A percentile compares a stretch with the other conserved stretches of the same genome.
phyloP scores from a whole-genome alignment of 75 land plant genomes.

The Gnetum montanum region DNA sequence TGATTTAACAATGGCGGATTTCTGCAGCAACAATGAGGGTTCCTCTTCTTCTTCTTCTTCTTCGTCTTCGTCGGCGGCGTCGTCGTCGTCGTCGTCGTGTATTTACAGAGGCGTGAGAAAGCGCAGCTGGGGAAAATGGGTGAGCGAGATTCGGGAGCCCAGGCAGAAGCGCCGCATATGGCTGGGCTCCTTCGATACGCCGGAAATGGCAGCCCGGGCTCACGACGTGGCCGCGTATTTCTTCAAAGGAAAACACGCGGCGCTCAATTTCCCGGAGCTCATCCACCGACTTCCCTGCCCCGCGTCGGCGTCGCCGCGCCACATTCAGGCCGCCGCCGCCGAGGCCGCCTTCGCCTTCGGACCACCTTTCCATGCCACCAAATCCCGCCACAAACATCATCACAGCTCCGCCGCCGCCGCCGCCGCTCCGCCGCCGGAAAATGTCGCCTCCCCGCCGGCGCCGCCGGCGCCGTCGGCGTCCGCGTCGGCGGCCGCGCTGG shows the following conservation, averaged over 20 bases:
- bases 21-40: too few species aligned
- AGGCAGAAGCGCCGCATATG: constrained; percentile 20
- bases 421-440: too few species aligned
- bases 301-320: background rate
- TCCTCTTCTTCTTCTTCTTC: too few species aligned
- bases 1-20: too few species aligned
- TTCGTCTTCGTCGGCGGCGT: too few species aligned
- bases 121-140: constrained; percentile 24
- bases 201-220: constrained; percentile 27
- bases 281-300: background rate
- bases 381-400: too few species aligned
- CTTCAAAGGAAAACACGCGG: constrained; percentile 10
- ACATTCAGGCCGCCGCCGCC: background rate
- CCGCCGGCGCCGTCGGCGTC: too few species aligned
- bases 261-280: background rate
- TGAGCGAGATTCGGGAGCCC: constrained; percentile 24
- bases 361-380: too few species aligned
- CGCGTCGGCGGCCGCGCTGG: too few species aligned
- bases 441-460: too few species aligned
- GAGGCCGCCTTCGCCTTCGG: background rate
- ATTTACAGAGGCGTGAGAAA: background rate
- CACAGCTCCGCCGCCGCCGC: too few species aligned
- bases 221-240: constrained; percentile 18
- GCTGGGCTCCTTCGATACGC: constrained; percentile 24
- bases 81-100: too few species aligned